Evolutionary conservation across 805 yeast genomes (phyloP).

Genomic region (Spathaspora arborariae): DNA sequence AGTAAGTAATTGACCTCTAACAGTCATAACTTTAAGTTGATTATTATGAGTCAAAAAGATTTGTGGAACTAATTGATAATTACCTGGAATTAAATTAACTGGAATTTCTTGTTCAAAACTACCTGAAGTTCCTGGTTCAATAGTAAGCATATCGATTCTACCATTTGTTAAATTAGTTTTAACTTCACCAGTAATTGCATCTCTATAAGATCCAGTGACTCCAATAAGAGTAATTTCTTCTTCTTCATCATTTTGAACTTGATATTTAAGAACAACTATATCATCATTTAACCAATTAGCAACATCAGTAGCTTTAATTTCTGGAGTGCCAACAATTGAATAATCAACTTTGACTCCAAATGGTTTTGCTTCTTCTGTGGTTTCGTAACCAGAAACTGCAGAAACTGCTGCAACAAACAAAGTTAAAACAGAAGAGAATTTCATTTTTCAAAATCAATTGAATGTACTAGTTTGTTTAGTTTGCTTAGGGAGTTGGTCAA

Average conservation of each 20-base stretch:
- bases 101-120: constrained; percentile 57
- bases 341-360: constrained; percentile 43
- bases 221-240: constrained; percentile 54
- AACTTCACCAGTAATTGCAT: constrained; percentile 49
- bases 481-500: background rate
- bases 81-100: constrained; percentile 53
- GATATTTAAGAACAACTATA: constrained; percentile 46
- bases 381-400: constrained; percentile 8
- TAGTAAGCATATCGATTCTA: constrained; percentile 55
- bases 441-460: constrained; percentile 9
- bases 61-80: constrained; percentile 58
- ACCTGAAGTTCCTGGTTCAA: constrained; percentile 47
- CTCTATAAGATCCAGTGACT: constrained; percentile 61
- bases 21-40: constrained; percentile 50
- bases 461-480: background rate
- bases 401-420: constrained; percentile 8
- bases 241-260: constrained; percentile 56
- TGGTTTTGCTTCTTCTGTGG: constrained; percentile 5
- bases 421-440: constrained; percentile 12
- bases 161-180: constrained; percentile 63
- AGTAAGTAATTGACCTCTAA: constrained; percentile 53
- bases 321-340: constrained; percentile 43
- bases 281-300: constrained; percentile 50
- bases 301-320: constrained; percentile 32
- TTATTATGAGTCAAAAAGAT: constrained; percentile 50